These are phyloP conservation scores for Rhodomyrtus psidioides DNA, from an alignment of 441 rosid genomes.

Conservation along the genomic window DNA sequence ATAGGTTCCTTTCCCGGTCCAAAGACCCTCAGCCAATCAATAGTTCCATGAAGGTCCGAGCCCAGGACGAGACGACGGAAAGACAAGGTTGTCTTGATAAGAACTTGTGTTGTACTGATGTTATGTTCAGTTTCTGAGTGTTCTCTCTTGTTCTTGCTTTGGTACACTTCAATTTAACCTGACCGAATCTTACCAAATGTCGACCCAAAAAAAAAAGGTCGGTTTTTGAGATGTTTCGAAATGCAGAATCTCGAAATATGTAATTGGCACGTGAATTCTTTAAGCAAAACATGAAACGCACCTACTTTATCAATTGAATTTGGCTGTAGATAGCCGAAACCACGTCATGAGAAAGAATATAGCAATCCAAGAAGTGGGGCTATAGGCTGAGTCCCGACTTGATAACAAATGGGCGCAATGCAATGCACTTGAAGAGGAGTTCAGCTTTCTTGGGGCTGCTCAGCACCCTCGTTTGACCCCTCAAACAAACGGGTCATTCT, in stretches of 20 bases:
- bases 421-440: background rate
- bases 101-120: background rate
- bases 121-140: background rate
- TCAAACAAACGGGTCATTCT: no score
- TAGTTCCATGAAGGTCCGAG: background rate
- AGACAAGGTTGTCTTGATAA: background rate
- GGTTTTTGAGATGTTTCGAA: background rate
- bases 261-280: background rate
- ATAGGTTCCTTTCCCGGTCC: background rate
- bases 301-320: background rate
- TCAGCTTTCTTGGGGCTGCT: background rate
- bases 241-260: background rate
- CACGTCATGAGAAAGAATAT: background rate
- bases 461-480: no score
- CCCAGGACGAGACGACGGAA: background rate
- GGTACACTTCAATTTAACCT: background rate
- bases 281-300: background rate
- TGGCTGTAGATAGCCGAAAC: background rate
- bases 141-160: background rate
- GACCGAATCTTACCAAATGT: background rate
- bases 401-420: background rate
- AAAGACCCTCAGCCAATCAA: background rate
- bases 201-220: background rate
- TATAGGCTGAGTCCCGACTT: background rate
- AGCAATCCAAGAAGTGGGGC: background rate